Base-by-base conservation (phyloP, 192 early-diverging fungal genomes). In the Allomyces macrogynus region DNA sequence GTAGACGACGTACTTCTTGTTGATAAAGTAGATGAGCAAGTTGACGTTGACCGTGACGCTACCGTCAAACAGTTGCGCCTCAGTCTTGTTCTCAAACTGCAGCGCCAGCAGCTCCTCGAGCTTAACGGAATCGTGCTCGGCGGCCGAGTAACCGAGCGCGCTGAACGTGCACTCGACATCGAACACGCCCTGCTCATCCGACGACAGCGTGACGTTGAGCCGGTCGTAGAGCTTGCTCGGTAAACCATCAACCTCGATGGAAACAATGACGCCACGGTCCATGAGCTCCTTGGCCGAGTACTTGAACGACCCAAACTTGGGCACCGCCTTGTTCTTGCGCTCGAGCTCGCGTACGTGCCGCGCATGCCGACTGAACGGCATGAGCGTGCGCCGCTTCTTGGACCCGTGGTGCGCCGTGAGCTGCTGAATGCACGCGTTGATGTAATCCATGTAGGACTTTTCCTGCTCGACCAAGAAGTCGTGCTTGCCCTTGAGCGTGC, bases 301-400 rank as follows among this genome's bases (percentile, higher is more conserved):
- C 83, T 98, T 97, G 83, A 83, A 96, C 60, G 95, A 97, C 5
- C 97, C 97, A 74, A 93, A 98, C 68, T 88, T 80, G 0, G 97
- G 97, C 32, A 98, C 88, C 10, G 76, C 81, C 23, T 94, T 95
- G 20, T 72, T 61, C 62, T 90, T 81, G 42, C 78, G 75, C 70
- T 94, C 81, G 61, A 99, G 77, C 49, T 89, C 86, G 18, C 85
- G 78, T 65, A 95, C 73, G 73, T 99, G 94, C 77, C 86, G 93
- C 72, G 97, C 97, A 78, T 99, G 97, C 40, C 86, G 77, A 8
- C 91, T 90, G 74, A 99, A 97, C 23, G 90, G 87, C 67, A 93
- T 74, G 65, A 86, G 77, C 43, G 84, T 79, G 18, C 76, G 82
- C 66, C 65, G 66, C 69, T 86, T 87, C 70, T 86, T 87, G 61